These are phyloP conservation scores for Dipodascopsis uninucleata DNA, from an alignment of 805 yeast genomes.

Conservation along the genomic window DNA sequence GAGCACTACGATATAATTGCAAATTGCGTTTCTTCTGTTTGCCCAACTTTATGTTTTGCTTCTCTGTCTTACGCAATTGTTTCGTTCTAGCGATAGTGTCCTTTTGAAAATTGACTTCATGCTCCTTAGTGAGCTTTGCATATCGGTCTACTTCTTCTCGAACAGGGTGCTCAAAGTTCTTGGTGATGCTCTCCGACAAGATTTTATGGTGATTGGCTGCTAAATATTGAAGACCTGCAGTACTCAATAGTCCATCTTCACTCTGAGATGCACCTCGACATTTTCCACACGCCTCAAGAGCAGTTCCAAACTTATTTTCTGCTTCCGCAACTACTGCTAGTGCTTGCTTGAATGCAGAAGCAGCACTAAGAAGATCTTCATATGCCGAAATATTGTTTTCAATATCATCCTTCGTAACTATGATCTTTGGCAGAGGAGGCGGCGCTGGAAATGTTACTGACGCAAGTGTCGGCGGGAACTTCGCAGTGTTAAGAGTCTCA, in stretches of 20 bases:
- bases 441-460: slow-evolving; percentile 32
- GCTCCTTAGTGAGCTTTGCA: slow-evolving; percentile 42
- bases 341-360: slow-evolving; percentile 47
- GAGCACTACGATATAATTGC: slow-evolving; percentile 60
- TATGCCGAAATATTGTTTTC: slow-evolving; percentile 48
- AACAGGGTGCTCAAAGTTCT: slow-evolving; percentile 56
- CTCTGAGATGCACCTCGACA: slow-evolving; percentile 59
- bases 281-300: slow-evolving; percentile 61
- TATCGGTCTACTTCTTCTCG: slow-evolving; percentile 45
- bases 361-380: slow-evolving; percentile 46
- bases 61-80: slow-evolving; percentile 56
- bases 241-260: slow-evolving; percentile 62
- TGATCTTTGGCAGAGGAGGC: slow-evolving; percentile 51
- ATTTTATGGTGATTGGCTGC: slow-evolving; percentile 75
- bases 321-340: slow-evolving; percentile 50
- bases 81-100: slow-evolving; percentile 52
- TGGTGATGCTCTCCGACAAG: slow-evolving; percentile 53
- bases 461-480: slow-evolving; percentile 30
- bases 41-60: slow-evolving; percentile 55
- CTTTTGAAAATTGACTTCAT: slow-evolving; percentile 53
- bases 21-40: slow-evolving; percentile 61
- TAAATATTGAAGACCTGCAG: slow-evolving; percentile 73
- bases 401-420: slow-evolving; percentile 44
- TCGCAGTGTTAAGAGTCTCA: slow-evolving; percentile 22
- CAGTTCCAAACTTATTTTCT: slow-evolving; percentile 66